Percentiles rank a stretch among this genome's conserved stretches.
Conservation (phyloP, 495 filamentous ascomycete genomes). For the Penicillium crystallinum region DNA sequence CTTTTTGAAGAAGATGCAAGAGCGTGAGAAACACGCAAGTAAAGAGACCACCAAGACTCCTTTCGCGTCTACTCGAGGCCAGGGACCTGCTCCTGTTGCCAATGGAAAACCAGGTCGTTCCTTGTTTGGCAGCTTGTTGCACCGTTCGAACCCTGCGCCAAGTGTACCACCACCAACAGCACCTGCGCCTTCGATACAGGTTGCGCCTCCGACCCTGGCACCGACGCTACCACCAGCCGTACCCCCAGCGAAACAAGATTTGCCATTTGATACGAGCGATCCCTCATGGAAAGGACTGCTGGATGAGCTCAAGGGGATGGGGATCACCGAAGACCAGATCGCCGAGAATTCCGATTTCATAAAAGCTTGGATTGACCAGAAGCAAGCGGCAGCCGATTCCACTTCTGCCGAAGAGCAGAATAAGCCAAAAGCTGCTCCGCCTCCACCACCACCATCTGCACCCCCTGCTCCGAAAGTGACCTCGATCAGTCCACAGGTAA, state of each 20-base stretch:
- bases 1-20: constrained; percentile 92
- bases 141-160: constrained; percentile 60
- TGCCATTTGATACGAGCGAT: constrained; percentile 75
- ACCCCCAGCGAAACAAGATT: constrained; percentile 41
- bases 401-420: constrained; percentile 34
- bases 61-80: constrained; percentile 58
- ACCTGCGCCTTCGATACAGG: constrained; percentile 45
- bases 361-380: constrained; percentile 79
- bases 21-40: constrained; percentile 86
- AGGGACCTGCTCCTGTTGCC: constrained; percentile 40
- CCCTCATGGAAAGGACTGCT: constrained; percentile 79
- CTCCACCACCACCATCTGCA: constrained; percentile 51
- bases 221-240: constrained; percentile 20
- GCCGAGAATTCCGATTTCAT: constrained; percentile 93
- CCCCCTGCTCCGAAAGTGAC: constrained; percentile 41
- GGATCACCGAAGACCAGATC: constrained; percentile 89
- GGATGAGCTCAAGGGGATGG: constrained; percentile 76
- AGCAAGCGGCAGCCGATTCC: constrained; percentile 51
- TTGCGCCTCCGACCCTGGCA: constrained; percentile 45
- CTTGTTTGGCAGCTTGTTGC: constrained; percentile 65
- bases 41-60: constrained; percentile 74
- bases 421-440: constrained; percentile 49
- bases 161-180: constrained; percentile 40
- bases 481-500: constrained; percentile 63
- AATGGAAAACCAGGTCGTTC: constrained; percentile 49